phyloP scores from a whole-genome alignment of 108 stramenopile genomes.

The Nannochloropsis salina region DNA sequence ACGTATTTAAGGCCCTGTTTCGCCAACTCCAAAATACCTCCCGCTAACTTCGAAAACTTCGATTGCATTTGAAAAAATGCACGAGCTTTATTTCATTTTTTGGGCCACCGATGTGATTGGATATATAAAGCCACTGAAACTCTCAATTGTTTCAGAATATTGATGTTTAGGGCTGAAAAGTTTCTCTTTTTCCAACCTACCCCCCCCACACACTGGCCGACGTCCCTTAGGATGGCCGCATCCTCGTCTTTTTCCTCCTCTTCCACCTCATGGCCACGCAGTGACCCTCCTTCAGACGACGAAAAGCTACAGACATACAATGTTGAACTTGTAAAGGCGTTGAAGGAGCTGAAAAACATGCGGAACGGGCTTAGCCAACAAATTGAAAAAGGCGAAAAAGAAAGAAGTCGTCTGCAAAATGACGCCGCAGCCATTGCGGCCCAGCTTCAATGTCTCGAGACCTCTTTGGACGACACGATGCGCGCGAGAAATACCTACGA shows the following conservation, averaged over 20 bases:
- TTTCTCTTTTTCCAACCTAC: too few species aligned
- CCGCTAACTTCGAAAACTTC: too few species aligned
- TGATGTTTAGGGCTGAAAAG: too few species aligned
- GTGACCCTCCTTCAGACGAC: not conserved
- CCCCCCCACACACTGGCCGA: too few species aligned
- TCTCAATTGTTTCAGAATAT: too few species aligned
- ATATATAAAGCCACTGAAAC: too few species aligned
- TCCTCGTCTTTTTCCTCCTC: not conserved
- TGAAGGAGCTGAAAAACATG: not conserved
- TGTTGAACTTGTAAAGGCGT: not conserved
- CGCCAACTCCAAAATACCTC: too few species aligned
- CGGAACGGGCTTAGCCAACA: conserved; percentile 16
- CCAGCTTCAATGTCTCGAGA: not conserved
- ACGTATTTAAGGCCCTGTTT: too few species aligned
- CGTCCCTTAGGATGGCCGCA: not conserved
- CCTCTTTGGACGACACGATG: not conserved
- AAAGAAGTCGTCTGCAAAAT: not conserved
- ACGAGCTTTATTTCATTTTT: too few species aligned
- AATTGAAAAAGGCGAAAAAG: not conserved
- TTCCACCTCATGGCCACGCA: not conserved
- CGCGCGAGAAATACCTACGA: not conserved
- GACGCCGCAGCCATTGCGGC: not conserved
- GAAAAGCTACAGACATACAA: not conserved
- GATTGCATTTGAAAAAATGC: too few species aligned
- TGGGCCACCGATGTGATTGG: too few species aligned